Conservation (phyloP, 1,139 yeast species). For the Suhomyces chickasaworum region DNA sequence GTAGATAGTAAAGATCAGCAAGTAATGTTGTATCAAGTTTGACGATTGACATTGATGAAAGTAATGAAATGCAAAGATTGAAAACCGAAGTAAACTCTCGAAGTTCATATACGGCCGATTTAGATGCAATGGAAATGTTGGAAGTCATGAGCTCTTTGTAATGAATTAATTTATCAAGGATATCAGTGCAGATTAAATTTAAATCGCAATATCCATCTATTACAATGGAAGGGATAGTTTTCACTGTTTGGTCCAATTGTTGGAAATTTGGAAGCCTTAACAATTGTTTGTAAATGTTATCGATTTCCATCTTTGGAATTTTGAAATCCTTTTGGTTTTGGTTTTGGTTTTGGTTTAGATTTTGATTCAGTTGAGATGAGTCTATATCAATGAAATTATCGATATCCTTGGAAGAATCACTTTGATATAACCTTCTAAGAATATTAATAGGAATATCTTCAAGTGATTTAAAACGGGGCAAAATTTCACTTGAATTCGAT, state of each 20-base stretch:
- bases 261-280: conserved; percentile 5
- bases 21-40: conserved; percentile 25
- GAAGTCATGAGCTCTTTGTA: conserved; percentile 22
- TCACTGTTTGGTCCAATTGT: conserved; percentile 11
- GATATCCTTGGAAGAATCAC: not conserved
- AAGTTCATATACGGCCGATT: conserved; percentile 21
- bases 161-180: conserved; percentile 22
- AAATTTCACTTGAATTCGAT: not conserved
- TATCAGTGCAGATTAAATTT: conserved; percentile 10
- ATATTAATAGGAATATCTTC: not conserved
- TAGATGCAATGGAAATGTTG: not conserved
- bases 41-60: conserved; percentile 28
- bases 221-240: conserved; percentile 16
- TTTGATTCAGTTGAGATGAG: not conserved
- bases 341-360: not conserved
- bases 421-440: not conserved
- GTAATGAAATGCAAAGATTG: conserved; percentile 29
- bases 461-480: not conserved
- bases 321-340: not conserved
- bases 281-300: conserved; percentile 1
- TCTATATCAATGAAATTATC: not conserved
- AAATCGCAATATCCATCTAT: conserved; percentile 13
- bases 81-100: conserved; percentile 22
- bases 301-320: not conserved
- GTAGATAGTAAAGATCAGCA: conserved; percentile 31